Base-by-base conservation (phyloP, 352 stramenopile species). In the Globisporangium paroecandrum region DNA sequence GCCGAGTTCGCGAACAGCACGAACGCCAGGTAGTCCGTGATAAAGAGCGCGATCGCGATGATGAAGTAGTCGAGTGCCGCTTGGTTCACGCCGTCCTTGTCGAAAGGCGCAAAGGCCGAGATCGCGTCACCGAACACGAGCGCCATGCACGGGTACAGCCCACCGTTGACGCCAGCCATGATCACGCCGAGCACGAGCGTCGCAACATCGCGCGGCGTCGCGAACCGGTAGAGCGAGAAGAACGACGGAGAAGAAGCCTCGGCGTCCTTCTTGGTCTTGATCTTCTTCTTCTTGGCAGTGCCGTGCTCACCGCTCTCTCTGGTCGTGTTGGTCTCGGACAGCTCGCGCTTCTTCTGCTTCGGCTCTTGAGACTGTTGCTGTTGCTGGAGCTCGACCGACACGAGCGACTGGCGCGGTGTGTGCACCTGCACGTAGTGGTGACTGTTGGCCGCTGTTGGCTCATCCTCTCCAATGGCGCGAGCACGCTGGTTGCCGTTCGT, bases 101-200 rank as follows among this genome's bases (percentile, higher is more conserved):
- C 69, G 36, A 60, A 56, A 12, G 76, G 71, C 8, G 70, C 53
- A 49, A 87, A 87, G 13, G 71, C 70, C n/a, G 73, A 65, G 67
- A 87, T 74, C 4, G 72, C 74, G 15, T 83, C 53, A 12, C 75
- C 78, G 58, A 83, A 83, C 8, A 85, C 64, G 27, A 82, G 65
- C 27, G 71, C 72, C 74, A 81, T 78, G 34, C 69, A 78, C 47
- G 74, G 74, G 32, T 70, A 71, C 10, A 77, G 54, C 10, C 49
- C 59, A 25, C 76, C 76, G 49, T 82, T 82, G 36, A 72, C 51
- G 0, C 25, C 64, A 25, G 76, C 66, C 55, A 73, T 59, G 20
- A 75, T 0, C 13, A 72, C 36, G 3, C 71, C 72, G 6, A 75
- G 1, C 6, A 29, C 53, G 18, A 82, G 54, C 13, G 74, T n/a